These are phyloP conservation scores for Malassezia japonica DNA, from an alignment of 1,284 basidiomycete genomes.

Conservation along the genomic window DNA sequence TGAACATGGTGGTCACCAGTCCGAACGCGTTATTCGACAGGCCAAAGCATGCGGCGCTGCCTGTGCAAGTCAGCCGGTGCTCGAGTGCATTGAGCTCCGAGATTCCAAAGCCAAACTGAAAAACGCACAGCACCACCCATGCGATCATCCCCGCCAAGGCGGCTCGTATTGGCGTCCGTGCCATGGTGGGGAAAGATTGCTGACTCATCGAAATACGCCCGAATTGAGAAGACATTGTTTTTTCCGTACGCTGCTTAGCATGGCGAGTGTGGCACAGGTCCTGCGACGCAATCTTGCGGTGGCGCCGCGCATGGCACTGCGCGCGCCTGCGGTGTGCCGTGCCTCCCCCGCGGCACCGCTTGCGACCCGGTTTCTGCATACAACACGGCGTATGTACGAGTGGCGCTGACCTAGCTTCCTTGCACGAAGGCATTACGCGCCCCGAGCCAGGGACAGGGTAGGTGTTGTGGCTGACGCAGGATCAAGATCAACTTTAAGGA, in stretches of 20 bases:
- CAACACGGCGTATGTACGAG: not conserved
- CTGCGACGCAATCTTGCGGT: no score
- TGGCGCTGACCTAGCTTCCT: not conserved
- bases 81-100: constrained; percentile 43
- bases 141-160: constrained; percentile 2
- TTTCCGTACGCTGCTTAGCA: not conserved
- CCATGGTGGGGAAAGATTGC: not conserved
- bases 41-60: constrained; percentile 5
- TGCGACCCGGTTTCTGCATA: not conserved
- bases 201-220: constrained; percentile 3
- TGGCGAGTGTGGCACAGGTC: no score
- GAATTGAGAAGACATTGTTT: no score
- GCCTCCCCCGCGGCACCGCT: no score
- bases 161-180: not conserved
- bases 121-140: constrained; percentile 33
- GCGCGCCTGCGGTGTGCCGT: no score
- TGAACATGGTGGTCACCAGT: constrained; percentile 60
- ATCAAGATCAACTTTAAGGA: constrained; percentile 84
- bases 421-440: constrained; percentile 54
- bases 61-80: constrained; percentile 24
- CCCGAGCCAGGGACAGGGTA: constrained; percentile 56
- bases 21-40: constrained; percentile 12
- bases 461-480: constrained; percentile 49
- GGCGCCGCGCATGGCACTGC: no score
- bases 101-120: constrained; percentile 42